These are phyloP conservation scores for Liquidambar formosana DNA, from an alignment of 164 flowering plant genomes.

Conservation along the genomic window DNA sequence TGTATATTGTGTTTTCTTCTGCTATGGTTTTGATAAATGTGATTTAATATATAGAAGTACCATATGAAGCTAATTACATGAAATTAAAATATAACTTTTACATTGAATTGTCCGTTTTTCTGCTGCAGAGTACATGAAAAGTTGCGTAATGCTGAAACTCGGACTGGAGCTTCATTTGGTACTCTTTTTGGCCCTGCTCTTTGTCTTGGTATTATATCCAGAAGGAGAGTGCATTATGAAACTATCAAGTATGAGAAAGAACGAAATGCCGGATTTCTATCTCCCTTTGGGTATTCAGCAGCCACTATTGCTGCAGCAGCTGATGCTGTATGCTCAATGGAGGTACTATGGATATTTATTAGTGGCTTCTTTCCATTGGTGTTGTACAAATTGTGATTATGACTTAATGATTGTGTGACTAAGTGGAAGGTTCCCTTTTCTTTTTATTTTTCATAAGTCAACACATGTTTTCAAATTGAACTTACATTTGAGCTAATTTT, in stretches of 20 bases:
- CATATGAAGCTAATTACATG: not conserved
- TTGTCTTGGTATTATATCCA: conserved; percentile 73
- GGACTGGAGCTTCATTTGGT: conserved; percentile 74
- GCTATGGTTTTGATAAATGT: no score
- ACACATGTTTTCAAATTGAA: not conserved
- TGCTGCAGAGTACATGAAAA: conserved; percentile 66
- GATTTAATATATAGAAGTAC: not conserved
- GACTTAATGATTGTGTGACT: not conserved
- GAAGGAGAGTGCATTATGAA: conserved; percentile 75
- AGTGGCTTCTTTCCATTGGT: not conserved
- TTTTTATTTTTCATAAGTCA: conserved; percentile 1
- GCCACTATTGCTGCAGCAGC: conserved; percentile 65
- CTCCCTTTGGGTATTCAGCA: conserved; percentile 83
- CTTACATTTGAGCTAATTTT: conserved; percentile 4
- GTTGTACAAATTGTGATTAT: not conserved
- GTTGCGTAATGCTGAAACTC: conserved; percentile 55
- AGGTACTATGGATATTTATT: conserved; percentile 41
- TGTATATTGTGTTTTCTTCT: no score
- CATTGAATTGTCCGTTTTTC: no score
- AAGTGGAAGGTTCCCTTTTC: no score
- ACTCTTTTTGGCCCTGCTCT: conserved; percentile 70
- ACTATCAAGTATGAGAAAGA: conserved; percentile 79
- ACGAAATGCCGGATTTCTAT: conserved; percentile 71
- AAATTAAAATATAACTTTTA: no score
- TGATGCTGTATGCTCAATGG: conserved; percentile 68